These are phyloP conservation scores for Madurella mycetomatis DNA, from an alignment of 2,329 filamentous ascomycete species.

Conservation along the genomic window DNA sequence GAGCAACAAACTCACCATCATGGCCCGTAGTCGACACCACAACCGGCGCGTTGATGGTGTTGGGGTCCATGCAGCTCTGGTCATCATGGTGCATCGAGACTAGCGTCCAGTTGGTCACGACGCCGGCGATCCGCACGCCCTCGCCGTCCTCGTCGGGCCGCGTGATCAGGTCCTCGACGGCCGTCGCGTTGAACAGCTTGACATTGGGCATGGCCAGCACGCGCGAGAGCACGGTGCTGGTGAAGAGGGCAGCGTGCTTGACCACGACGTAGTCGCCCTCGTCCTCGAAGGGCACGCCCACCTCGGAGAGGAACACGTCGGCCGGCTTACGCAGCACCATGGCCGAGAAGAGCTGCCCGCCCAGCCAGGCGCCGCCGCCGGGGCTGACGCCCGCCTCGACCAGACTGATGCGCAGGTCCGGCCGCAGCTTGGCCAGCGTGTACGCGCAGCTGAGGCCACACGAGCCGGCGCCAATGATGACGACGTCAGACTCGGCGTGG, in stretches of 20 bases:
- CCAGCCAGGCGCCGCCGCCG: conserved; percentile 86
- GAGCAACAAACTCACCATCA: conserved; percentile 50
- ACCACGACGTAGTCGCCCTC: conserved; percentile 87
- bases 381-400: conserved; percentile 84
- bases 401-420: conserved; percentile 87
- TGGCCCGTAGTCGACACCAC: conserved; percentile 89
- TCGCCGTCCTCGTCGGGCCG: conserved; percentile 52
- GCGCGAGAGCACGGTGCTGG: conserved; percentile 76
- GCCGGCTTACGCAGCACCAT: conserved; percentile 96
- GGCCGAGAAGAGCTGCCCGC: conserved; percentile 88
- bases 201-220: conserved; percentile 84
- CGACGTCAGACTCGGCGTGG: conserved; percentile 89
- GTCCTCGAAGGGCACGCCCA: conserved; percentile 82
- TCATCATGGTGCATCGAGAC: conserved; percentile 84
- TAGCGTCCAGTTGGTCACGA: conserved; percentile 94
- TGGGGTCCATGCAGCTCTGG: conserved; percentile 94
- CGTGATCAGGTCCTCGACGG: conserved; percentile 89
- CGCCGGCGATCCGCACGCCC: conserved; percentile 71
- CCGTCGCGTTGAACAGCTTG: conserved; percentile 94
- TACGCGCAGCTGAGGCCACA: conserved; percentile 85
- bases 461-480: conserved; percentile 86
- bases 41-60: conserved; percentile 90
- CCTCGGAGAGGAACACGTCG: conserved; percentile 73
- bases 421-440: conserved; percentile 74
- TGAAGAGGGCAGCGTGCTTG: conserved; percentile 91